A percentile compares a stretch with the other conserved stretches of the same genome.
Evolutionary conservation across 1,139 yeast genomes (phyloP).

Genomic region (Trichomonascaceae sp.): DNA sequence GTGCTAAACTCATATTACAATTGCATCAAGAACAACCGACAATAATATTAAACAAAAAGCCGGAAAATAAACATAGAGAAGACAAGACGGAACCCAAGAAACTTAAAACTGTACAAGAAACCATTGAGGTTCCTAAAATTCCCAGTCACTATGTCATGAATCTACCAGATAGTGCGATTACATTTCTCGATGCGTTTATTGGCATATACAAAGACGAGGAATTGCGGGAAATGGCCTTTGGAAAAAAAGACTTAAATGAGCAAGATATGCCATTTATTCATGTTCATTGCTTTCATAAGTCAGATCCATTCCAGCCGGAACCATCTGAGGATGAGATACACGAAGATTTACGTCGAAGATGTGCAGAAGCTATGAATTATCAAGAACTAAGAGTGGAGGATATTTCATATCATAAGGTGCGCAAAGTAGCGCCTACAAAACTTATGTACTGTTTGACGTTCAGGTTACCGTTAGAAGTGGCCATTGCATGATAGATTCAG

Average conservation of each 20-base stretch:
- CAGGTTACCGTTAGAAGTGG: slow-evolving; percentile 70
- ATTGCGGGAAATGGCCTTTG: slow-evolving; percentile 33
- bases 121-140: slow-evolving; percentile 46
- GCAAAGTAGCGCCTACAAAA: slow-evolving; percentile 94
- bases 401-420: slow-evolving; percentile 69
- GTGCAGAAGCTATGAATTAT: slow-evolving; percentile 48
- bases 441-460: slow-evolving; percentile 92
- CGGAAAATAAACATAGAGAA: background rate
- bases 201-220: slow-evolving; percentile 54
- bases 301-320: slow-evolving; percentile 62
- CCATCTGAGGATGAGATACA: slow-evolving; percentile 60
- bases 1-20: slow-evolving; percentile 47
- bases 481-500: slow-evolving; percentile 27
- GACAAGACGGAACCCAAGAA: background rate
- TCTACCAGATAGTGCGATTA: slow-evolving; percentile 86
- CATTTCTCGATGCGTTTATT: slow-evolving; percentile 69
- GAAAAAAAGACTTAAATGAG: slow-evolving; percentile 10
- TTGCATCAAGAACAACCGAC: slow-evolving; percentile 21
- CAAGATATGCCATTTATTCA: slow-evolving; percentile 62
- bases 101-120: slow-evolving; percentile 20
- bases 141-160: slow-evolving; percentile 86
- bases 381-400: slow-evolving; percentile 34
- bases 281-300: slow-evolving; percentile 91
- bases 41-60: background rate
- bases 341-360: slow-evolving; percentile 52